Evolutionary conservation across 352 stramenopile genomes (phyloP), one percentile per base, ranked within the genome.

Genomic region (Globisporangium recalcitrans): DNA sequence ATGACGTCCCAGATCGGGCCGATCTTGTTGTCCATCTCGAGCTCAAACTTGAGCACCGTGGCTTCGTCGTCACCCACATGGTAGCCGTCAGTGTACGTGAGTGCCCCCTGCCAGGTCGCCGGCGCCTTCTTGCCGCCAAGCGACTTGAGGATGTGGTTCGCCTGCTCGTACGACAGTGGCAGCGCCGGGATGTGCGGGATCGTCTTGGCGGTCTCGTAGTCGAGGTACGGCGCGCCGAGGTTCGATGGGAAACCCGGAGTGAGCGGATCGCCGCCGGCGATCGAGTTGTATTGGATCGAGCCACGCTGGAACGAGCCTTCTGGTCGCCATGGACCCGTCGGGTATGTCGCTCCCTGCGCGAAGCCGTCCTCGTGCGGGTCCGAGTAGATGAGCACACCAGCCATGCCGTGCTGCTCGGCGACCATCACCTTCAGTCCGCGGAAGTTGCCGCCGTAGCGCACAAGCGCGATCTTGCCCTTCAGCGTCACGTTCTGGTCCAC

Each of bases 1-100:
- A 97, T 84, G 1, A 97, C 87, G 68, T 97, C 91, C 84, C 88
- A 94, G 47, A 97, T 92, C 19, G 78, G 73, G 4, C 73, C 75
- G 24, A 93, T 70, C 16, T 66, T 71, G 71, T 96, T 97, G 61
- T 96, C 72, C 40, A 94, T 88, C 0, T 73, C 66, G 0, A 97
- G 49, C 26, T 85, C 73, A 24, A 97, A 52, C 40, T 84, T 78
- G 32, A 87, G n/a, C 1, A 79, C 65, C 8, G 78, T 91, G 19
- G 74, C 82, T 6, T 77, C 70, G 40, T 87, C 81, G 48, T 86
- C 74, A 48, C 90, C 91, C 0, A 97, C 62, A 16, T 62, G 72
- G 66, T 98, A 98, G 13, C 70, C 78, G 10, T 62, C 65, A 1
- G 29, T 75, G 3, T 97, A 64, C 29, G 69, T 46, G 1, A 95